A percentile compares a stretch with the other conserved stretches of the same genome.
Conservation (phyloP, 1,284 basidiomycete genomes). For the Rhodotorula mucilaginosa region DNA sequence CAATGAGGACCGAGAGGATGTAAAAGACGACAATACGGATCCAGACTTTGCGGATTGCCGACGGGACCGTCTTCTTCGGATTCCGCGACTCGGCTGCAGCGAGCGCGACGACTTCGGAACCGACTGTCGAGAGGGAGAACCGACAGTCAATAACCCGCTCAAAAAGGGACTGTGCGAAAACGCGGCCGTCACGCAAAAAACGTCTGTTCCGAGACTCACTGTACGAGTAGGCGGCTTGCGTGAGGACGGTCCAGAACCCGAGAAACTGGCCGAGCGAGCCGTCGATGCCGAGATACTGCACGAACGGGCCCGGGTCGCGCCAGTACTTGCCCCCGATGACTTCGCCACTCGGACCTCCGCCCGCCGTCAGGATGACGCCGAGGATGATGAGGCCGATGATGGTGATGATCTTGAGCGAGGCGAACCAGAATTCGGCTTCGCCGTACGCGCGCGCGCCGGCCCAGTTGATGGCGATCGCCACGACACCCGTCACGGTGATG, state of each 20-base stretch:
- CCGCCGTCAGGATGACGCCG: constrained; percentile 54
- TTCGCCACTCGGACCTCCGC: constrained; percentile 45
- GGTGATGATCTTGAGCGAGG: constrained; percentile 58
- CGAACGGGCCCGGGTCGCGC: constrained; percentile 36
- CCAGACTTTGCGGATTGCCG: constrained; percentile 65
- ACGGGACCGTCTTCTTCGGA: constrained; percentile 60
- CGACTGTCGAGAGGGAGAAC: background rate
- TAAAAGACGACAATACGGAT: constrained; percentile 71
- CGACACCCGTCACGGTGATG: constrained; percentile 68
- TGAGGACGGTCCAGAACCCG: constrained; percentile 29
- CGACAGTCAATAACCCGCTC: background rate
- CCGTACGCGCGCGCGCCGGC: constrained; percentile 53
- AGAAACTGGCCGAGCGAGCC: constrained; percentile 50
- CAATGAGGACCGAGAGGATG: constrained; percentile 53
- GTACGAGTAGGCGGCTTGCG: constrained; percentile 71
- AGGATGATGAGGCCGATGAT: constrained; percentile 60
- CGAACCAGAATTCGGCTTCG: constrained; percentile 54
- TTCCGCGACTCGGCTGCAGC: constrained; percentile 57
- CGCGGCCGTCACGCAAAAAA: too few species aligned
- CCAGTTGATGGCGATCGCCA: constrained; percentile 72
- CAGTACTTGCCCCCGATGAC: constrained; percentile 40
- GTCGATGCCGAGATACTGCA: constrained; percentile 47
- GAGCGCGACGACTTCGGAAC: constrained; percentile 66
- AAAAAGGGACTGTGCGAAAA: too few species aligned
- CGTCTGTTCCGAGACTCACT: constrained; percentile 37